These are phyloP conservation scores for Daldinia bambusicola DNA, from an alignment of 495 filamentous ascomycete genomes.

Conservation along the genomic window DNA sequence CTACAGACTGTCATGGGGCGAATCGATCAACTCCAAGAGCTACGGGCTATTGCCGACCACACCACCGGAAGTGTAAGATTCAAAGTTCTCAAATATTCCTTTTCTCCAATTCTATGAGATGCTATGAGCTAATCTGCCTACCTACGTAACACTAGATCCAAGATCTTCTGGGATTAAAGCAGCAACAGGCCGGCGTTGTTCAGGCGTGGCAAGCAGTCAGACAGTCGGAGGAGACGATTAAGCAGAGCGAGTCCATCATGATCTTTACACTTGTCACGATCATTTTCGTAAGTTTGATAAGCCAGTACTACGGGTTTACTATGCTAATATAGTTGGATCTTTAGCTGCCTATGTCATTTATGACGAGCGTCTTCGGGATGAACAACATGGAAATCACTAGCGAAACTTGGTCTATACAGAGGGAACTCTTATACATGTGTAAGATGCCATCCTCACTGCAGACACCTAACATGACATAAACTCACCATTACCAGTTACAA, in stretches of 20 bases:
- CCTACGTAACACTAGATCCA: constrained; percentile 47
- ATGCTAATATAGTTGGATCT: not conserved
- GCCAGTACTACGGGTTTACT: not conserved
- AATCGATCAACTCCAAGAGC: constrained; percentile 46
- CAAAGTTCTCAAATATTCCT: too few species aligned
- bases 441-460: constrained; percentile 13
- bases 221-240: constrained; percentile 66
- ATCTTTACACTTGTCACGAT: constrained; percentile 73
- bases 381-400: constrained; percentile 50
- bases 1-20: constrained; percentile 29
- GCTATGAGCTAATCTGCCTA: constrained; percentile 13
- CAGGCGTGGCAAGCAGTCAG: constrained; percentile 66
- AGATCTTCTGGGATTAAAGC: constrained; percentile 67
- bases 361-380: constrained; percentile 57
- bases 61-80: constrained; percentile 45
- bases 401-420: constrained; percentile 37
- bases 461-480: constrained; percentile 10
- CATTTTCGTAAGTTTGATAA: constrained; percentile 55
- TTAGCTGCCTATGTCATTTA: constrained; percentile 56
- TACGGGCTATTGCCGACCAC: constrained; percentile 42
- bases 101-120: not conserved
- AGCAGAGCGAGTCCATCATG: constrained; percentile 69
- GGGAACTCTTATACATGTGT: constrained; percentile 53
- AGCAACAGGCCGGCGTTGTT: constrained; percentile 70
- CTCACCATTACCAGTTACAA: constrained; percentile 30